Percentiles rank a stretch among this genome's conserved stretches.
Conservation (phyloP, 1,139 yeast genomes). For the Sugiyamaella castrensis region DNA sequence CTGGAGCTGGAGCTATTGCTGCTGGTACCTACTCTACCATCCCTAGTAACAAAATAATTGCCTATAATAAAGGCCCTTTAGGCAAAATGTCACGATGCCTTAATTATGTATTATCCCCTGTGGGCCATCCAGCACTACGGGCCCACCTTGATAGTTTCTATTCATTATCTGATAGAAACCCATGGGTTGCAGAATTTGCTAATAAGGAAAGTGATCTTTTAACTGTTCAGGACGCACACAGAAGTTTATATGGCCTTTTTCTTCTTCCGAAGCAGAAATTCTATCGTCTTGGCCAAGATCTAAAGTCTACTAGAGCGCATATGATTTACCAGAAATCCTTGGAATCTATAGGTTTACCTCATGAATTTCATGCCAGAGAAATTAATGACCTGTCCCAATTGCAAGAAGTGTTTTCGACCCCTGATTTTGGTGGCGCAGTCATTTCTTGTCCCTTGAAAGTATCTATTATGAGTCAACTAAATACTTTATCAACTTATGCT, state of each 20-base stretch:
- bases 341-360: constrained; percentile 17
- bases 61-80: constrained; percentile 25
- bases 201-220: constrained; percentile 10
- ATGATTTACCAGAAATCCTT: constrained; percentile 9
- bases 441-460: constrained; percentile 19
- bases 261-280: constrained; percentile 20
- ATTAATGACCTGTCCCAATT: constrained; percentile 9
- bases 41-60: constrained; percentile 12
- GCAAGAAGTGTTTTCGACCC: constrained; percentile 13
- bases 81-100: constrained; percentile 24
- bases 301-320: constrained; percentile 12
- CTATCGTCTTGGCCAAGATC: constrained; percentile 22
- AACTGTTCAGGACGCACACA: constrained; percentile 19
- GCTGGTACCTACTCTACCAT: neutral
- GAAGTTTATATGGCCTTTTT: constrained; percentile 18
- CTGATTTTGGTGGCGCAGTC: constrained; percentile 22
- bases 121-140: constrained; percentile 17
- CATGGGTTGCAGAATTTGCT: constrained; percentile 13
- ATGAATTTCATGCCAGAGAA: constrained; percentile 11
- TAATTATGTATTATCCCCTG: constrained; percentile 23
- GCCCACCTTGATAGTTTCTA: constrained; percentile 19
- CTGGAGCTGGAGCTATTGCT: constrained; percentile 11
- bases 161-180: constrained; percentile 9
- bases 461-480: constrained; percentile 12
- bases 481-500: constrained; percentile 54